Evolutionary conservation across 345 rosid genomes (phyloP).

Genomic region (Salix viminalis): DNA sequence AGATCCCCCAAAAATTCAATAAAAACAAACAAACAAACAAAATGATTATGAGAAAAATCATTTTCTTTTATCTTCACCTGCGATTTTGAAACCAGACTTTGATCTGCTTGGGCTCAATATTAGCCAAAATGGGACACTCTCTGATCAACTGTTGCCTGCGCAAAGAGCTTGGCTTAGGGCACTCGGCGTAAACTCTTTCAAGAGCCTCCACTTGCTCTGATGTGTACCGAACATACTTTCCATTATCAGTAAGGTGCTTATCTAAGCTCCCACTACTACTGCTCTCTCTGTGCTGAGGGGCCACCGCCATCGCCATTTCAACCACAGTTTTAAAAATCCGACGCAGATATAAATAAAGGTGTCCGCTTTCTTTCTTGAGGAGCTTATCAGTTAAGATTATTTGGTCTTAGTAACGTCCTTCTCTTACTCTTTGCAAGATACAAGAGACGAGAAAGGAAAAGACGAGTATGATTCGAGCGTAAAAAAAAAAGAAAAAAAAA

Average conservation of each 20-base stretch:
- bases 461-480: neutral
- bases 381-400: slow-evolving; percentile 25
- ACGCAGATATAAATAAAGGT: slow-evolving; percentile 2
- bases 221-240: slow-evolving; percentile 94
- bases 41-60: neutral
- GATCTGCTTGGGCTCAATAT: slow-evolving; percentile 99
- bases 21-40: neutral
- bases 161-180: slow-evolving; percentile 96
- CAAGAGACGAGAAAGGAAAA: slow-evolving; percentile 7
- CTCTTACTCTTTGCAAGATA: slow-evolving; percentile 19
- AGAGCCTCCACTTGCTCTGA: slow-evolving; percentile 98
- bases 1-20: neutral
- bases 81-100: slow-evolving; percentile 99
- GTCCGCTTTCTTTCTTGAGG: neutral
- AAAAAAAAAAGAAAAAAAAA: neutral
- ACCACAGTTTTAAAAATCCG: slow-evolving; percentile 18
- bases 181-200: slow-evolving; percentile 91
- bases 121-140: slow-evolving; percentile 88
- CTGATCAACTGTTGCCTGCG: slow-evolving; percentile 94
- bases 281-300: slow-evolving; percentile 58
- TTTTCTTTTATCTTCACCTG: slow-evolving; percentile 36
- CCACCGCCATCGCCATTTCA: slow-evolving; percentile 63
- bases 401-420: slow-evolving; percentile 39
- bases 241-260: slow-evolving; percentile 66
- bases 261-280: slow-evolving; percentile 81